These are phyloP conservation scores for Drechslera avenae DNA, from an alignment of 2,329 filamentous ascomycete genomes.

Conservation along the genomic window DNA sequence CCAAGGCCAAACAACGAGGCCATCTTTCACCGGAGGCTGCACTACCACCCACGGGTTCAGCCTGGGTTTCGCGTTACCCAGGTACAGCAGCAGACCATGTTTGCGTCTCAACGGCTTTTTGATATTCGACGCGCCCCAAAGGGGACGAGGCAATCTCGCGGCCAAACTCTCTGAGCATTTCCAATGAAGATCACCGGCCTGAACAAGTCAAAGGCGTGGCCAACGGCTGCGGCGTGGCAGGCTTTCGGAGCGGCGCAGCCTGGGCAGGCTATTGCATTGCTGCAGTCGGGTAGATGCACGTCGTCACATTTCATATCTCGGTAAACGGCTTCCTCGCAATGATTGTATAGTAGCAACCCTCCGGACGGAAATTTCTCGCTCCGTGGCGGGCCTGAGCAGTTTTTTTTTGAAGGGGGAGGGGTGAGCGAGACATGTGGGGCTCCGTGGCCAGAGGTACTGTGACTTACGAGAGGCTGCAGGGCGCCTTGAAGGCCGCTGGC, in stretches of 20 bases:
- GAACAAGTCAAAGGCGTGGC: slow-evolving; percentile 18
- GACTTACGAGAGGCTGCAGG: slow-evolving; percentile 20
- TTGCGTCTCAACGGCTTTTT: slow-evolving; percentile 33
- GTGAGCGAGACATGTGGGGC: slow-evolving; percentile 22
- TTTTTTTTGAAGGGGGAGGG: slow-evolving; percentile 6
- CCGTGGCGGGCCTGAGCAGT: slow-evolving; percentile 26
- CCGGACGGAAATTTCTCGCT: slow-evolving; percentile 40
- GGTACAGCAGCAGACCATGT: slow-evolving; percentile 12
- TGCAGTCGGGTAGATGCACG: slow-evolving; percentile 16
- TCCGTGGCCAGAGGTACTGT: slow-evolving; percentile 21
- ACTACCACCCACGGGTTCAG: background rate
- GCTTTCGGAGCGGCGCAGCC: slow-evolving; percentile 22
- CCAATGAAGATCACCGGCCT: slow-evolving; percentile 27
- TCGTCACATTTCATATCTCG: slow-evolving; percentile 21
- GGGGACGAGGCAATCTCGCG: slow-evolving; percentile 24
- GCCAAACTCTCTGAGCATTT: slow-evolving; percentile 19
- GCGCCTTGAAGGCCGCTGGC: slow-evolving; percentile 9
- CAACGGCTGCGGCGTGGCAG: slow-evolving; percentile 28
- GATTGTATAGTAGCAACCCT: slow-evolving; percentile 18
- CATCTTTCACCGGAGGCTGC: too few relatives aligned
- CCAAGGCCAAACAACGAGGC: too few relatives aligned
- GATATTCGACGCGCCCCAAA: slow-evolving; percentile 20
- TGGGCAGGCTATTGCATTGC: slow-evolving; percentile 19
- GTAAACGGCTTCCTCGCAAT: slow-evolving; percentile 18
- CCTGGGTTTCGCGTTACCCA: slow-evolving; percentile 16